These are phyloP conservation scores for Xerophyta viscosa DNA, from an alignment of 106 monocot species.

Conservation along the genomic window DNA sequence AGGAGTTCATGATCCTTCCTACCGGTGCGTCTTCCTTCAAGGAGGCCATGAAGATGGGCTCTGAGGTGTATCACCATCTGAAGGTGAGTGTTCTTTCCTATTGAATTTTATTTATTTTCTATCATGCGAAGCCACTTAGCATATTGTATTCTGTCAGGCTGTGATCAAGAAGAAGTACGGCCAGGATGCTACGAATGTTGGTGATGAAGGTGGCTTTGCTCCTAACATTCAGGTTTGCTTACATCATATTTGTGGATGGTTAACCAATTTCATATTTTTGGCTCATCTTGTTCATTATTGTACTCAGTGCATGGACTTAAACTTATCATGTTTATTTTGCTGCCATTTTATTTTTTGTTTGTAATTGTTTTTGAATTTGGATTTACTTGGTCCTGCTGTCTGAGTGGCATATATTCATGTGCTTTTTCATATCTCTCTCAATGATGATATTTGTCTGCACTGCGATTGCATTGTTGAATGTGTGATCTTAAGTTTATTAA, in stretches of 20 bases:
- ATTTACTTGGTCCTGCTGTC: too few relatives aligned
- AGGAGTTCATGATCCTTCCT: conserved; percentile 98
- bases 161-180: conserved; percentile 56
- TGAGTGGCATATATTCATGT: too few relatives aligned
- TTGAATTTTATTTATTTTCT: background rate
- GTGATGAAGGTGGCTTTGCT: conserved; percentile 52
- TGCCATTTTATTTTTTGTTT: too few relatives aligned
- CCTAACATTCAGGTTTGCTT: conserved; percentile 42
- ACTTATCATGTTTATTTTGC: too few relatives aligned
- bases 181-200: conserved; percentile 53
- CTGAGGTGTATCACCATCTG: conserved; percentile 78
- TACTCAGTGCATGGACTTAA: too few relatives aligned
- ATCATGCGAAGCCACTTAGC: background rate
- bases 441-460: too few relatives aligned
- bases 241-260: background rate
- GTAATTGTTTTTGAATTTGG: too few relatives aligned
- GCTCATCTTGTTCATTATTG: too few relatives aligned
- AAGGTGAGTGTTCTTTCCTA: conserved; percentile 31
- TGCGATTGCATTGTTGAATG: too few relatives aligned
- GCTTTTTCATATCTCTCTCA: too few relatives aligned
- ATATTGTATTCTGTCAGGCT: conserved; percentile 10
- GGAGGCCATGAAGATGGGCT: conserved; percentile 96
- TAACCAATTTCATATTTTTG: too few relatives aligned
- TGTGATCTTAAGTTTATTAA: too few relatives aligned
- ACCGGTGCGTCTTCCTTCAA: conserved; percentile 76